A percentile compares a stretch with the other conserved stretches of the same genome.
Evolutionary conservation across 2,329 filamentous ascomycete genomes (phyloP).

Genomic region (Aphanoascus verrucosus): DNA sequence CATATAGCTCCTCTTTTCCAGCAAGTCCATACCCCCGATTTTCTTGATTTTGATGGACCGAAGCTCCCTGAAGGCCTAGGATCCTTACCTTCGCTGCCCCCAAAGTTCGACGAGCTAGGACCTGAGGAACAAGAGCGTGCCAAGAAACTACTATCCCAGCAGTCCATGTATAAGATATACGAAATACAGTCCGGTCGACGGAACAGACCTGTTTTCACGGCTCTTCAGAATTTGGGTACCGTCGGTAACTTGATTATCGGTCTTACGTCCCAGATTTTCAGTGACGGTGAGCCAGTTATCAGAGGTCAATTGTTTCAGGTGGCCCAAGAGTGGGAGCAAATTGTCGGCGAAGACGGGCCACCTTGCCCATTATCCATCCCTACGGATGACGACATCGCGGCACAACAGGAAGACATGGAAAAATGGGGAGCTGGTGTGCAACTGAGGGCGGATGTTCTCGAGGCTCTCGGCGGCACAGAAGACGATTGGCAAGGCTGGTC

Average conservation of each 20-base stretch:
- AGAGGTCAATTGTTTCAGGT: slow-evolving; percentile 7
- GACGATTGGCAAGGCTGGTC: slow-evolving; percentile 10
- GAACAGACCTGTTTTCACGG: slow-evolving; percentile 6
- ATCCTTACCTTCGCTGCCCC: neutral
- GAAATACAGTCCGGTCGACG: slow-evolving; percentile 4
- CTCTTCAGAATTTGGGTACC: slow-evolving; percentile 2
- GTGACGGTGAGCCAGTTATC: slow-evolving; percentile 9
- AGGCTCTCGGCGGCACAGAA: slow-evolving; percentile 8
- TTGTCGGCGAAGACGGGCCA: neutral
- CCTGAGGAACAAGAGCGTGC: slow-evolving; percentile 1
- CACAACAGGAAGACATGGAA: slow-evolving; percentile 5
- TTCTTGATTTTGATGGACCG: slow-evolving; percentile 1
- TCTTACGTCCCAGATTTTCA: slow-evolving; percentile 3
- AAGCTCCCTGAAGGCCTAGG: neutral
- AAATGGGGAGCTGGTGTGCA: slow-evolving; percentile 10
- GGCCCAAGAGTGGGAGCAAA: slow-evolving; percentile 4
- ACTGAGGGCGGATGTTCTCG: slow-evolving; percentile 6
- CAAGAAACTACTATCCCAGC: neutral
- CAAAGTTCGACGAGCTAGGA: neutral
- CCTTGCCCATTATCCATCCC: slow-evolving; percentile 2
- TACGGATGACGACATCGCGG: slow-evolving; percentile 3
- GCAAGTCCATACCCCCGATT: slow-evolving; percentile 14
- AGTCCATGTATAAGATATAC: slow-evolving; percentile 9
- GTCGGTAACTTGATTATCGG: slow-evolving; percentile 4
- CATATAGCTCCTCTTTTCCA: slow-evolving; percentile 24